These are phyloP conservation scores for Iris pallida DNA, from an alignment of 116 monocot species.

Conservation along the genomic window DNA sequence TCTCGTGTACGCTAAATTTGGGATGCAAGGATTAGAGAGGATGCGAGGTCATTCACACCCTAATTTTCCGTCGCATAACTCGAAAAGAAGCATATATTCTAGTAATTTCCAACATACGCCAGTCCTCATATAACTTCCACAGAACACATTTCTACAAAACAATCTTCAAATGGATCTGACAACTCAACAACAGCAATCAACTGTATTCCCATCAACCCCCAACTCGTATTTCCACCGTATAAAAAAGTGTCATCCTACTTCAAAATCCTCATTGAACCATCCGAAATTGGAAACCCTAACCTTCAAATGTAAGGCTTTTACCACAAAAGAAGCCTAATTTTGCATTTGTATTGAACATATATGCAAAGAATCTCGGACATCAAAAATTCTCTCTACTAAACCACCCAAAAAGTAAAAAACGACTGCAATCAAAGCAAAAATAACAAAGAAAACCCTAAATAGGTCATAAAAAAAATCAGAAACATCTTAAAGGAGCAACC, in stretches of 20 bases:
- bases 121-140: no score
- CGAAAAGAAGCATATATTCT: no score
- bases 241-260: neutral
- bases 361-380: neutral
- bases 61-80: no score
- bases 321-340: neutral
- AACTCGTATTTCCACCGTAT: neutral
- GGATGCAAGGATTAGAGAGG: no score
- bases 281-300: neutral
- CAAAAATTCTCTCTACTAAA: neutral
- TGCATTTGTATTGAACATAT: neutral
- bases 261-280: neutral
- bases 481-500: no score
- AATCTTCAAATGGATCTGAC: no score
- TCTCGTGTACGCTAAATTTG: no score
- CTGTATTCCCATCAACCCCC: neutral
- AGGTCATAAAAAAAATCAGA: neutral
- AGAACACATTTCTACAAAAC: no score
- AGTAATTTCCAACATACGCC: no score
- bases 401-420: neutral
- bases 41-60: no score
- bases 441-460: neutral
- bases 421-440: neutral
- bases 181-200: no score
- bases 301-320: neutral